These are phyloP conservation scores for Aegilops sharonensis DNA, from an alignment of 176 grass and related monocot species.

Conservation along the genomic window DNA sequence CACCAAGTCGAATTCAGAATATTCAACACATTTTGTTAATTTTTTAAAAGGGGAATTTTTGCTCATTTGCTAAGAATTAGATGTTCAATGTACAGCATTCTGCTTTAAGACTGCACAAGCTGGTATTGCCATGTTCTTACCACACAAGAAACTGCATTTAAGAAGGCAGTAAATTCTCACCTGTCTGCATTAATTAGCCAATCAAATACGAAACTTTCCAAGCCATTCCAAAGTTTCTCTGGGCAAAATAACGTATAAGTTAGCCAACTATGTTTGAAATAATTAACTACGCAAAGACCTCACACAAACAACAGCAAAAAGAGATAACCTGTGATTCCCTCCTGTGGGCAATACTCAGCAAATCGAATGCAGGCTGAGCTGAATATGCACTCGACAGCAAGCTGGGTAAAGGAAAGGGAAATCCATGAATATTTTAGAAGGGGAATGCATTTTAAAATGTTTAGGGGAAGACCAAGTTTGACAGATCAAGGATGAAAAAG, in stretches of 20 bases:
- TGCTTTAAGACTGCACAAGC: neutral
- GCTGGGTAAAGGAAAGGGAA: conserved; percentile 49
- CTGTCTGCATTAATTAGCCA: conserved; percentile 99
- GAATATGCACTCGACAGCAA: conserved; percentile 99
- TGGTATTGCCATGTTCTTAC: neutral
- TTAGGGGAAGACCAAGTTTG: neutral
- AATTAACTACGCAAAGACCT: conserved; percentile 6
- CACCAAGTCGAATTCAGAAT: neutral
- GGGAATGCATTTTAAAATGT: conserved; percentile 4
- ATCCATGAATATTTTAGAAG: conserved; percentile 23
- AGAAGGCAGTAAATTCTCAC: conserved; percentile 42
- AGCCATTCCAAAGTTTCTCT: conserved; percentile 94
- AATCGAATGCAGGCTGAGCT: conserved; percentile 95
- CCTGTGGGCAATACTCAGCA: conserved; percentile 88
- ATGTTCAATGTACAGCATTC: neutral
- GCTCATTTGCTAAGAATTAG: neutral
- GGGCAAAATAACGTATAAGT: conserved; percentile 38
- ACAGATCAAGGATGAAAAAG: neutral
- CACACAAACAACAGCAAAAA: conserved; percentile 11
- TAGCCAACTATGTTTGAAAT: conserved; percentile 16
- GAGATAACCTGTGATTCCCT: conserved; percentile 86
- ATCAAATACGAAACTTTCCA: conserved; percentile 95
- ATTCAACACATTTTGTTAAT: neutral
- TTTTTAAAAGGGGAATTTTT: neutral
- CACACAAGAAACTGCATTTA: neutral